These are phyloP conservation scores for Triadica sebifera DNA, from an alignment of 345 rosid genomes.

Conservation along the genomic window DNA sequence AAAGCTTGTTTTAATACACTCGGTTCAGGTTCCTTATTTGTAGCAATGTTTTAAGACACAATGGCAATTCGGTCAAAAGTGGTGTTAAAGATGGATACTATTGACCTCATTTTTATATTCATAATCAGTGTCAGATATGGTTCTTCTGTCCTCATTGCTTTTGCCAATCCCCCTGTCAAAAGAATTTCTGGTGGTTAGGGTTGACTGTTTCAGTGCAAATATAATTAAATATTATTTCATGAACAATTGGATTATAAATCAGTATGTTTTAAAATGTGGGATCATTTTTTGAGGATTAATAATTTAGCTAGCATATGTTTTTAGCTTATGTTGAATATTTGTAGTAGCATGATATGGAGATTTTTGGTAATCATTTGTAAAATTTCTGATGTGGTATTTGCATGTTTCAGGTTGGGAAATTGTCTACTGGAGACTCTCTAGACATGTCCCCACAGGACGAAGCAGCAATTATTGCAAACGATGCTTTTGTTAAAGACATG, in stretches of 20 bases:
- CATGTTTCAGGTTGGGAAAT: constrained; percentile 57
- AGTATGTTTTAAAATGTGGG: background rate
- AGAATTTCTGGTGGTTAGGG: background rate
- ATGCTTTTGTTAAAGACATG: constrained; percentile 89
- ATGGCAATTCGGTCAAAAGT: background rate
- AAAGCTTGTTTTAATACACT: too few relatives aligned
- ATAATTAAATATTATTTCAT: background rate
- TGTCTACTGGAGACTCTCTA: constrained; percentile 95
- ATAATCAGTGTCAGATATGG: background rate
- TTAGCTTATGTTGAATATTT: background rate
- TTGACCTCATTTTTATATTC: background rate
- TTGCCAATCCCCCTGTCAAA: background rate
- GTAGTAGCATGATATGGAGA: background rate
- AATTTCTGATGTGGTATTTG: background rate
- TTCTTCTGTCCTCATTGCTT: background rate
- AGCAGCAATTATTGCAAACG: constrained; percentile 63
- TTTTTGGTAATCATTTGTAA: background rate
- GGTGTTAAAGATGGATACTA: background rate
- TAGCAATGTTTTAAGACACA: too few relatives aligned
- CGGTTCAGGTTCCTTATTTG: background rate
- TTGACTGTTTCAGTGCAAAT: background rate
- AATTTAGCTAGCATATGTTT: background rate
- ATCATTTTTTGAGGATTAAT: background rate
- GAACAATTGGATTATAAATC: background rate
- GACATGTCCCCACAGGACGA: constrained; percentile 81